A percentile compares a stretch with the other conserved stretches of the same genome.
Evolutionary conservation across 805 yeast species (phyloP).

Genomic region (Candida tammaniensis): DNA sequence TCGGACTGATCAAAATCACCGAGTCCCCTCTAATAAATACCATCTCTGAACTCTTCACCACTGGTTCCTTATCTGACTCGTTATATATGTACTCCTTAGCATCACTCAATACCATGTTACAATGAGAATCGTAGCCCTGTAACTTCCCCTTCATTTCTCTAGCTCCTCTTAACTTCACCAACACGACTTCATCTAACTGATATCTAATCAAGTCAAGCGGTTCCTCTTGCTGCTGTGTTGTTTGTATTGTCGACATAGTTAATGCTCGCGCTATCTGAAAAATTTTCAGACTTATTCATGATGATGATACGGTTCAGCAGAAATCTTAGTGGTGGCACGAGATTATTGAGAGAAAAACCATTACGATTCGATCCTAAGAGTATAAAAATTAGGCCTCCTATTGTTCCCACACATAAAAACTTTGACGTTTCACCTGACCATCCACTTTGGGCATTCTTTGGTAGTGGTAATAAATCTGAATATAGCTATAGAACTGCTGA

Average conservation of each 20-base stretch:
- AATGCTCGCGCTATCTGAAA: slow-evolving; percentile 4
- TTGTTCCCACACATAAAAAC: slow-evolving; percentile 76
- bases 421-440: slow-evolving; percentile 76
- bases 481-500: slow-evolving; percentile 57
- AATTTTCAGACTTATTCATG: slow-evolving; percentile 2
- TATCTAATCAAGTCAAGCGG: slow-evolving; percentile 90
- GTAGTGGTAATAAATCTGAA: slow-evolving; percentile 47
- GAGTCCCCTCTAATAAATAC: slow-evolving; percentile 97
- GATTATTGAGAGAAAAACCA: slow-evolving; percentile 13
- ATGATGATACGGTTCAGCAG: slow-evolving; percentile 15
- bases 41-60: slow-evolving; percentile 72
- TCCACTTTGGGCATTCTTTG: slow-evolving; percentile 93
- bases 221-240: slow-evolving; percentile 46
- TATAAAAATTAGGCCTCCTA: slow-evolving; percentile 70
- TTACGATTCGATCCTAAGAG: slow-evolving; percentile 25
- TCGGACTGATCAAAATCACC: slow-evolving; percentile 73
- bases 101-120: slow-evolving; percentile 92
- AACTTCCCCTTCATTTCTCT: slow-evolving; percentile 87
- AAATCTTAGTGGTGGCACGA: slow-evolving; percentile 17
- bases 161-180: slow-evolving; percentile 89
- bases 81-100: slow-evolving; percentile 80
- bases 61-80: slow-evolving; percentile 44
- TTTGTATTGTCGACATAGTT: slow-evolving; percentile 12
- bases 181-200: slow-evolving; percentile 81
- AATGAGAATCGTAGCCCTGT: slow-evolving; percentile 95